Evolutionary conservation across 306 rosid genomes (phyloP).

Genomic region (Pachyrhizus erosus): DNA sequence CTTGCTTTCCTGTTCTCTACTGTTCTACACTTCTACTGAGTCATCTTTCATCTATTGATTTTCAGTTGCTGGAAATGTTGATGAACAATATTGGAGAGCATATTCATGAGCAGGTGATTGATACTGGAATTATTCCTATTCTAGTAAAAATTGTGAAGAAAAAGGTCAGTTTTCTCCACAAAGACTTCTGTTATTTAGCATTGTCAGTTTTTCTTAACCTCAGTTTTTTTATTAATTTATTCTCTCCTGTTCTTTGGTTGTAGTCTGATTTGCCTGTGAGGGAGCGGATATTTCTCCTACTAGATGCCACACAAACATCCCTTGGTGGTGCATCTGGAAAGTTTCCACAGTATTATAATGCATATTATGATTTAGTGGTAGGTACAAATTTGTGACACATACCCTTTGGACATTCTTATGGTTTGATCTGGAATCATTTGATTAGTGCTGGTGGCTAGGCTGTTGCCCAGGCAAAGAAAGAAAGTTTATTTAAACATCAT

Average conservation of each 20-base stretch:
- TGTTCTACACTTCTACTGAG: conserved; percentile 29
- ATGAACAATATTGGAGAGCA: conserved; percentile 94
- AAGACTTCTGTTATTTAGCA: neutral
- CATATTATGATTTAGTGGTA: conserved; percentile 95
- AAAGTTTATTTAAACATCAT: conserved; percentile 6
- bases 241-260: conserved; percentile 42
- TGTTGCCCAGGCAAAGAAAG: conserved; percentile 15
- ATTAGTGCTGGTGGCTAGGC: conserved; percentile 13
- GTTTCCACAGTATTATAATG: conserved; percentile 87
- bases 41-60: conserved; percentile 43
- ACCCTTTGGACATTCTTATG: conserved; percentile 11
- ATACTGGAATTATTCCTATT: conserved; percentile 73
- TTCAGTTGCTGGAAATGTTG: conserved; percentile 94
- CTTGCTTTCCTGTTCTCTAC: conserved; percentile 31
- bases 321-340: conserved; percentile 98
- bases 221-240: neutral
- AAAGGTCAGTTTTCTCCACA: conserved; percentile 64
- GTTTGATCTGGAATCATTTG: conserved; percentile 27
- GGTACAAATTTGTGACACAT: conserved; percentile 42
- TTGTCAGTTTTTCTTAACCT: conserved; percentile 15
- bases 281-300: conserved; percentile 89
- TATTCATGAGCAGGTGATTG: conserved; percentile 86
- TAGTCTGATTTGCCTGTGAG: conserved; percentile 90
- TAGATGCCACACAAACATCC: conserved; percentile 97
- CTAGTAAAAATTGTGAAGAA: conserved; percentile 95